Conservation (phyloP, 805 yeast species). For the Candida argentea region DNA sequence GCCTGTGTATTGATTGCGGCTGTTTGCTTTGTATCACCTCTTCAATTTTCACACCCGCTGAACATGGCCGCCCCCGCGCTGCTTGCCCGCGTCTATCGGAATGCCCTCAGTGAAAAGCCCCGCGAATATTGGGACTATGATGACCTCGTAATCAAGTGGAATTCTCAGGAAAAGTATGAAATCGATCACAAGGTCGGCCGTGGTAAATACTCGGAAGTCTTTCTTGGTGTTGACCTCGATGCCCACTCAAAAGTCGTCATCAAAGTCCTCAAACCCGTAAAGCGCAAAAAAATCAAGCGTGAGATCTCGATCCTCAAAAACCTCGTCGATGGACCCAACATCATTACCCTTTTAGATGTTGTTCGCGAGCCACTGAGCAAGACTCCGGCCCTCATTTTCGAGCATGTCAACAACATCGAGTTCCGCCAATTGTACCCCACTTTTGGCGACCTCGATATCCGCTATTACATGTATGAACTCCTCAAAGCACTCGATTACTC, state of each 20-base stretch:
- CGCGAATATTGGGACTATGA: conserved; percentile 76
- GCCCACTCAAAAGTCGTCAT: conserved; percentile 65
- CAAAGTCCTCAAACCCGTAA: conserved; percentile 88
- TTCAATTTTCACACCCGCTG: conserved; percentile 1
- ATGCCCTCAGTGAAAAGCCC: conserved; percentile 68
- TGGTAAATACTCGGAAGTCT: conserved; percentile 91
- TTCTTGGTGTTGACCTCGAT: conserved; percentile 64
- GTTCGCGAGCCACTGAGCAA: conserved; percentile 78
- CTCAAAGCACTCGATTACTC: conserved; percentile 77
- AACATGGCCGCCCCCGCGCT: conserved; percentile 10
- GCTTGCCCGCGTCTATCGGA: conserved; percentile 64
- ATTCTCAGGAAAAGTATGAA: conserved; percentile 77
- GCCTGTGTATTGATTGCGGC: not conserved
- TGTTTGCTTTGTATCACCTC: conserved; percentile 1
- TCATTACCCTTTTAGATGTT: conserved; percentile 67
- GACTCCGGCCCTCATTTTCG: conserved; percentile 85
- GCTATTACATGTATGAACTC: conserved; percentile 75
- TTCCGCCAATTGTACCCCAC: conserved; percentile 80
- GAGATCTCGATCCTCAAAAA: conserved; percentile 84
- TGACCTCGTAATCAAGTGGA: conserved; percentile 70
- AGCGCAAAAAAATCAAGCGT: conserved; percentile 83
- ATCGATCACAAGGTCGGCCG: conserved; percentile 77
- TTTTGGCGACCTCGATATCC: conserved; percentile 63
- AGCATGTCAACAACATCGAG: conserved; percentile 75
- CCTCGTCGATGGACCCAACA: conserved; percentile 73